Percentiles rank a stretch among this genome's conserved stretches.
These are phyloP conservation scores for Aotearoamyces nothofagi DNA, from an alignment of 2,329 filamentous ascomycete genomes.

Conservation along the genomic window DNA sequence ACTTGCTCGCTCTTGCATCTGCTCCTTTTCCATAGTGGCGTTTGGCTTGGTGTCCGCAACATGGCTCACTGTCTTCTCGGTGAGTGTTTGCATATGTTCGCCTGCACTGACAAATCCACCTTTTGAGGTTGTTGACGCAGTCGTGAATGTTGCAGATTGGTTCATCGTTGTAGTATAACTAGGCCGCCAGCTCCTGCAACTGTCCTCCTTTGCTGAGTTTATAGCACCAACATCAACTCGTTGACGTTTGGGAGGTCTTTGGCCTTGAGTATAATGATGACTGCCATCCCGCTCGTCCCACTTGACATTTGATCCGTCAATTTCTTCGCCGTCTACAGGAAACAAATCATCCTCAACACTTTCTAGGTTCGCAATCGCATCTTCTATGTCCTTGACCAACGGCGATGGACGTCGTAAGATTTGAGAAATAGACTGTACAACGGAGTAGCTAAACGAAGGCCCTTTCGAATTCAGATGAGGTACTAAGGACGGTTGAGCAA, in stretches of 20 bases:
- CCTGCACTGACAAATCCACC: constrained; percentile 16
- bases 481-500: constrained; percentile 38
- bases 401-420: constrained; percentile 49
- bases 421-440: constrained; percentile 50
- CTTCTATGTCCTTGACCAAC: constrained; percentile 31
- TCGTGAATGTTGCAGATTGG: constrained; percentile 43
- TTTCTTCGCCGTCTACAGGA: constrained; percentile 43
- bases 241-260: constrained; percentile 14
- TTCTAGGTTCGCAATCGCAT: constrained; percentile 33
- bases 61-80: constrained; percentile 13
- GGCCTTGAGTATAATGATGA: constrained; percentile 10
- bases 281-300: constrained; percentile 21
- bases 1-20: constrained; percentile 3
- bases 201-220: too few species aligned
- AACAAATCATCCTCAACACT: constrained; percentile 52
- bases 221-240: constrained; percentile 9
- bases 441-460: constrained; percentile 48
- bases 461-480: constrained; percentile 44
- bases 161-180: constrained; percentile 47
- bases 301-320: constrained; percentile 16
- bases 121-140: constrained; percentile 22
- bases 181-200: constrained; percentile 19
- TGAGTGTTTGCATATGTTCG: constrained; percentile 16
- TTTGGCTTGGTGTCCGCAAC: constrained; percentile 8
- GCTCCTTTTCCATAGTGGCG: constrained; percentile 2